Evolutionary conservation across 1,139 yeast genomes (phyloP), one percentile per base, ranked within the genome.

Genomic region (Pichia sp.): DNA sequence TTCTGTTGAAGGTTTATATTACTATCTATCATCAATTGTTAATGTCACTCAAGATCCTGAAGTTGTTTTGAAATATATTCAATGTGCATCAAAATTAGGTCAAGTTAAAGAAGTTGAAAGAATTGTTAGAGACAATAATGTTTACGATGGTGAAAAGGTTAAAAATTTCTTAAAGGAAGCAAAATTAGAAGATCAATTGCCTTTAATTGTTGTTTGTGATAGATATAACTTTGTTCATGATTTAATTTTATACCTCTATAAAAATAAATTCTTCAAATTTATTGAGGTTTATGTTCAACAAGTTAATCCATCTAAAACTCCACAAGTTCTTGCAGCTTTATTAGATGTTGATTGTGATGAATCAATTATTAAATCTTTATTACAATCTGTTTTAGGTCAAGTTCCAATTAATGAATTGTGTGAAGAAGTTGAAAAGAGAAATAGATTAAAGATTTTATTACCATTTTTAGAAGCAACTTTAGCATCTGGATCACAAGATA

Each of bases 331-430:
- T 67, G 99, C 97, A 56, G 99, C 96, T 46, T 78, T 93, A 66
- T 76, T 93, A 62, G 99, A 93, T 69, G 98, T 93, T 62, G 99
- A 93, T 70, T 90, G 98, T 73, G 99, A 93, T 61, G 99, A 95
- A 70, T 72, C 74, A 52, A 86, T 90, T 60, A 89, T 95, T 68
- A 87, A 89, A 73, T 79, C 81, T 51, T 76, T 93, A 66, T 78
- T 95, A 61, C 78, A 79, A 67, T 84, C 96, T 42, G 99, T 93
- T 18, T 75, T 90, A 54, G 99, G 98, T 51, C 93, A 95, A 71
- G 96, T 93, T 56, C 97, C 99, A 61, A 81, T 93, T 62, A 87
- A 79, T 61, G 91, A 87, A 61, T 80, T 93, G 64, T 96, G 95
- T 51, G 83, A 77, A 45, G 99, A 91, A 74, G 98, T 93, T 61